phyloP scores from a whole-genome alignment of 805 yeast genomes.

The Candida oleophila region DNA sequence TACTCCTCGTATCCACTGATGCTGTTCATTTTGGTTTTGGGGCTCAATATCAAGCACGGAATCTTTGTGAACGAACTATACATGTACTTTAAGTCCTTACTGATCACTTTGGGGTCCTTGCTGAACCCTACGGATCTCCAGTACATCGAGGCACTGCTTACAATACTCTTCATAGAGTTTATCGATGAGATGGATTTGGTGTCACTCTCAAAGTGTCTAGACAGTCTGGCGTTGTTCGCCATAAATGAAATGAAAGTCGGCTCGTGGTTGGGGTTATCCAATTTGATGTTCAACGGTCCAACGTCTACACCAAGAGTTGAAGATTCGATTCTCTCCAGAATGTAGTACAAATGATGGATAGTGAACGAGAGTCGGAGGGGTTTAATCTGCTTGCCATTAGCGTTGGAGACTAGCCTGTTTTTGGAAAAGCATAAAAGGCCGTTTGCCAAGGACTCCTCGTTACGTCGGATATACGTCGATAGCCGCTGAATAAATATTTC shows the following conservation, averaged over 20 bases:
- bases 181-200: constrained; percentile 55
- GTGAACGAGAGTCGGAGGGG: constrained; percentile 59
- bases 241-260: constrained; percentile 57
- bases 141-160: constrained; percentile 40
- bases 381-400: constrained; percentile 28
- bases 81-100: constrained; percentile 53
- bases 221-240: constrained; percentile 51
- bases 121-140: constrained; percentile 36
- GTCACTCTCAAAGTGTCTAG: constrained; percentile 41
- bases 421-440: constrained; percentile 56
- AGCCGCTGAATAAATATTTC: constrained; percentile 56
- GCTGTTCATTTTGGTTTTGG: constrained; percentile 55
- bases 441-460: constrained; percentile 59
- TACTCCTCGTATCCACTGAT: constrained; percentile 66
- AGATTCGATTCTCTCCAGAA: constrained; percentile 56
- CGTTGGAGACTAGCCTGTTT: constrained; percentile 13
- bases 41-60: constrained; percentile 61
- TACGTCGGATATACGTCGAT: constrained; percentile 52
- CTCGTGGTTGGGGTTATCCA: constrained; percentile 57
- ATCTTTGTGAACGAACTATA: constrained; percentile 64
- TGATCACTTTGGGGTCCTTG: constrained; percentile 43
- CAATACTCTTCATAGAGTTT: constrained; percentile 54
- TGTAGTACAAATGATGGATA: constrained; percentile 61
- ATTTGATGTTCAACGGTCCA: constrained; percentile 61
- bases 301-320: constrained; percentile 48